A percentile compares a stretch with the other conserved stretches of the same genome.
These are phyloP conservation scores for Diaporthe vaccinii DNA, from an alignment of 2,329 filamentous ascomycete species.

Conservation along the genomic window DNA sequence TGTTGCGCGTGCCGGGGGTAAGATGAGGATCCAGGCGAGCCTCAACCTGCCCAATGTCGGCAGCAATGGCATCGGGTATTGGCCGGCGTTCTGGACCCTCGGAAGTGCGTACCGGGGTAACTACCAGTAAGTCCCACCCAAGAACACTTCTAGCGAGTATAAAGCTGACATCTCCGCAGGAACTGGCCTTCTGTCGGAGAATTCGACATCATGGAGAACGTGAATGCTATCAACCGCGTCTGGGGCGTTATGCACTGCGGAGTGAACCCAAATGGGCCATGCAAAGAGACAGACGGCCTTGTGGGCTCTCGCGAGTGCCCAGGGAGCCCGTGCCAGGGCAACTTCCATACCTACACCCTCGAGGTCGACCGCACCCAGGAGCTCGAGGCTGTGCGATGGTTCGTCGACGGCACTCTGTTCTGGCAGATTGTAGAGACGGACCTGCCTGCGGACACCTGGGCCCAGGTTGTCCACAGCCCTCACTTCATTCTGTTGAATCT, in stretches of 20 bases:
- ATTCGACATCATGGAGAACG: constrained; percentile 66
- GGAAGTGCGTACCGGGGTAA: constrained; percentile 61
- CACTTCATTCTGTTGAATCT: constrained; percentile 9
- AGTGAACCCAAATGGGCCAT: constrained; percentile 57
- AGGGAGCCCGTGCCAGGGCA: constrained; percentile 15
- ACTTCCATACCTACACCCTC: constrained; percentile 29
- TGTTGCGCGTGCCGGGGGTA: constrained; percentile 50
- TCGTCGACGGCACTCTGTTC: constrained; percentile 21
- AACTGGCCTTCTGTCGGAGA: constrained; percentile 65
- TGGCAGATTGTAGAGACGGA: constrained; percentile 23
- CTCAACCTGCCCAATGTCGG: constrained; percentile 24
- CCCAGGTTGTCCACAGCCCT: constrained; percentile 12
- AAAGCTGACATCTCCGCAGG: background rate
- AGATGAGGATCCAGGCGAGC: constrained; percentile 58
- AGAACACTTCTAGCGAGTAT: background rate
- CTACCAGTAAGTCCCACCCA: constrained; percentile 12
- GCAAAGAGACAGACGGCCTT: constrained; percentile 45
- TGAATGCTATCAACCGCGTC: constrained; percentile 60
- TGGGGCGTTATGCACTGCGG: constrained; percentile 66
- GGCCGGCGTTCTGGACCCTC: constrained; percentile 69
- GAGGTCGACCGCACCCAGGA: constrained; percentile 24
- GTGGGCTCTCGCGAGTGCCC: constrained; percentile 26
- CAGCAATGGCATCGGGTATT: constrained; percentile 56
- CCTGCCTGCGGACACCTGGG: constrained; percentile 15
- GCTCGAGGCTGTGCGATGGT: constrained; percentile 24